Evolutionary conservation across 106 monocot species (phyloP), one percentile per base, ranked within the genome.

Genomic region (Allium cepa): DNA sequence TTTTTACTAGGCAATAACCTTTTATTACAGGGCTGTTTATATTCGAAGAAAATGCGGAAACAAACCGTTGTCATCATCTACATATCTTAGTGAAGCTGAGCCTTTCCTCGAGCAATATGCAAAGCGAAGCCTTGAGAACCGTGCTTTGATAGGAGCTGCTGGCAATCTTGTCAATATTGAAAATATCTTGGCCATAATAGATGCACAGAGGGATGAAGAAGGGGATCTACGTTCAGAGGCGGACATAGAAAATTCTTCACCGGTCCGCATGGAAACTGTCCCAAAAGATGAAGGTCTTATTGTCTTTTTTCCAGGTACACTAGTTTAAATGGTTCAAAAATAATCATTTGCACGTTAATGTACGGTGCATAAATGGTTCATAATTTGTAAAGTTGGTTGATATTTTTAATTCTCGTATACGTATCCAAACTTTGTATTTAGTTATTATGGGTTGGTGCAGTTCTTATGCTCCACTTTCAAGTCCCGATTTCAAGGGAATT

Each of bases 101-200:
- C 93, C 87, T 69, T 99, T 99, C 75, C 99, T 99, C 56, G 99
- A 93, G 71, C 82, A 85, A 66, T 99, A 90, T 75, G 99, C 99
- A 16, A 93, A 79, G 59, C 78, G 81, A 5, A 99, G 90, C 76
- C 69, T 75, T 28, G 73, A 85, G 57, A 93, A 99, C 73, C 85
- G 87, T 71, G 83, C 63, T 68, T 71, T 99, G 70, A 53, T 99
- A 57, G 99, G 99, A 63, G 73, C 93, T 69, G 89, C 93, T 75
- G 99, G 99, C 57, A 90, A 83, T 73, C 77, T 99, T 11, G 83
- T 99, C 51, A 85, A 81, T 11, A 61, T 80, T 56, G 99, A 93
- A 63, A 85, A 90, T 74, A 90, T 93, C 62, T 73, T 87, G 69
- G 99, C 93, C 53, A 63, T 87, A 55, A 70, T 93, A 69, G 82